Percentiles rank a stretch among this genome's conserved stretches.
These are phyloP conservation scores for Rhododendron williamsianum DNA, from an alignment of 148 eudicot species.

Conservation along the genomic window DNA sequence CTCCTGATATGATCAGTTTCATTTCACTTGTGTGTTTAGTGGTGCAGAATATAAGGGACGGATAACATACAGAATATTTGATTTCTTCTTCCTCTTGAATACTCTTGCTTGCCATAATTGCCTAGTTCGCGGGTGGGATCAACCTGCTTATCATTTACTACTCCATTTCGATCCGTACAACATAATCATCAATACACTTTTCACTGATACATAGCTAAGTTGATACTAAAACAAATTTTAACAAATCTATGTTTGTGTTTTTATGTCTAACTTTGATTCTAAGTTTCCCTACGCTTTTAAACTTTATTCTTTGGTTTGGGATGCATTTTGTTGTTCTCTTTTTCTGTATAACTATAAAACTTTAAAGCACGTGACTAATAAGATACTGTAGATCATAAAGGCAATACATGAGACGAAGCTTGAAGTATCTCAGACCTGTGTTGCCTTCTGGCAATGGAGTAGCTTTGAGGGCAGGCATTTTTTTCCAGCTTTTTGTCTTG, in stretches of 20 bases:
- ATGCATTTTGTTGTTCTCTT: constrained; percentile 2
- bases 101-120: constrained; percentile 13
- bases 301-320: constrained; percentile 20
- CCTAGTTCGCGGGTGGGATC: neutral
- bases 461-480: neutral
- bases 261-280: constrained; percentile 28
- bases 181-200: neutral
- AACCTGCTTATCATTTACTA: constrained; percentile 7
- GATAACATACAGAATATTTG: constrained; percentile 31
- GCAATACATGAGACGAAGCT: neutral
- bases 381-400: neutral
- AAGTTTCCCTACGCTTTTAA: constrained; percentile 25
- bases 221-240: neutral
- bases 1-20: neutral
- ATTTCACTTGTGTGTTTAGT: neutral
- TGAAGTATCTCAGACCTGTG: neutral
- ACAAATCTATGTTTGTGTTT: neutral
- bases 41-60: constrained; percentile 10
- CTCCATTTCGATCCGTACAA: neutral
- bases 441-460: constrained; percentile 5
- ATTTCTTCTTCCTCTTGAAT: constrained; percentile 31
- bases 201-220: neutral
- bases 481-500: neutral
- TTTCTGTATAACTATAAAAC: neutral
- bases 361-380: neutral